These are phyloP conservation scores for Usnea hakonensis DNA, from an alignment of 495 filamentous ascomycete genomes.

Conservation along the genomic window DNA sequence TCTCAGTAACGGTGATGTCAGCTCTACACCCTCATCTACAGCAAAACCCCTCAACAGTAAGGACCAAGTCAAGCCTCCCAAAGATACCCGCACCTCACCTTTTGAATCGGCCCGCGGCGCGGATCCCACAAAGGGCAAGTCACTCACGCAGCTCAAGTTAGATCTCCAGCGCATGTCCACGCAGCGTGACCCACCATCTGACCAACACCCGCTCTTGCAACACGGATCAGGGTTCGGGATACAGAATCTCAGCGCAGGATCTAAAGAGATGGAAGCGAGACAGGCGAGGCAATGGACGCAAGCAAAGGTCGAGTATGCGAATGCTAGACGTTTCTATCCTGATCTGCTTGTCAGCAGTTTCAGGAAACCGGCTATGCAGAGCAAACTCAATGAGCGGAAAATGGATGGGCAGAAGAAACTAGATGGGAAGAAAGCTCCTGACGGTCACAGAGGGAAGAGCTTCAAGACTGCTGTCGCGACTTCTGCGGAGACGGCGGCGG, in stretches of 20 bases:
- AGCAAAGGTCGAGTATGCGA: conserved; percentile 14
- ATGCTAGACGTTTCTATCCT: conserved; percentile 15
- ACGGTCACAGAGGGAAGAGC: not conserved
- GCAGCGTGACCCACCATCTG: conserved; percentile 15
- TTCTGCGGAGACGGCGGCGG: not conserved
- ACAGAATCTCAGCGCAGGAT: conserved; percentile 10
- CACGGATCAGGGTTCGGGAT: conserved; percentile 6
- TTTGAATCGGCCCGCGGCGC: conserved; percentile 23
- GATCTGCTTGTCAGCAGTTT: conserved; percentile 10
- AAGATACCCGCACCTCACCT: conserved; percentile 14
- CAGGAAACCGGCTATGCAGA: conserved; percentile 2
- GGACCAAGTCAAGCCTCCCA: not conserved
- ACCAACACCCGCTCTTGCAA: conserved; percentile 17
- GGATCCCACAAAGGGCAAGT: conserved; percentile 17
- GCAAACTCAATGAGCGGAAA: conserved; percentile 3
- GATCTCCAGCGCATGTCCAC: conserved; percentile 23
- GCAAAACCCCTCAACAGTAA: not conserved
- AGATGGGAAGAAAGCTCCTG: conserved; percentile 1
- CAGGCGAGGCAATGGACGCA: conserved; percentile 14
- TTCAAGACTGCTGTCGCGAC: conserved; percentile 2
- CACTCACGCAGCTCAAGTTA: conserved; percentile 23
- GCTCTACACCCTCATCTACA: conserved; percentile 5
- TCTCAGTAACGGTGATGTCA: not conserved
- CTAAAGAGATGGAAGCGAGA: conserved; percentile 15
- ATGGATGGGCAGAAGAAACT: conserved; percentile 5